Percentiles rank a stretch among this genome's conserved stretches.
Evolutionary conservation across 164 flowering plant genomes (phyloP).

Genomic region (Piper longum): DNA sequence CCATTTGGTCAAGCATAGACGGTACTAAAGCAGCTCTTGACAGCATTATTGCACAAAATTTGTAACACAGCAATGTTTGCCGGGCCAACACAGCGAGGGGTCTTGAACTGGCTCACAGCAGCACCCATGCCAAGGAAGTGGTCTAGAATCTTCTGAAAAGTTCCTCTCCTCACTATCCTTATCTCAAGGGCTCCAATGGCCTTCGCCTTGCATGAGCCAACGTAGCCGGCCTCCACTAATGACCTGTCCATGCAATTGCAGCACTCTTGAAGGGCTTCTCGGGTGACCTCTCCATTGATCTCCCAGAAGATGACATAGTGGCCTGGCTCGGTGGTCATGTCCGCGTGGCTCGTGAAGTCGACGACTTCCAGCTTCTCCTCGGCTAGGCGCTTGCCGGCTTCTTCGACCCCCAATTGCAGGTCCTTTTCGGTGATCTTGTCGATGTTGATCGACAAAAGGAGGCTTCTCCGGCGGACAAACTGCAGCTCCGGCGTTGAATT

Average conservation of each 20-base stretch:
- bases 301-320: conserved; percentile 89
- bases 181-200: conserved; percentile 76
- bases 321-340: conserved; percentile 51
- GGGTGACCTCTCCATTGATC: conserved; percentile 38
- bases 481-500: conserved; percentile 77
- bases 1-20: conserved; percentile 18
- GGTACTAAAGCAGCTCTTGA: conserved; percentile 47
- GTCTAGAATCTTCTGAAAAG: conserved; percentile 59
- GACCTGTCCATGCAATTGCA: conserved; percentile 64
- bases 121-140: conserved; percentile 49
- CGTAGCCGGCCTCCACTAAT: conserved; percentile 69
- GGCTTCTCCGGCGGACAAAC: conserved; percentile 64
- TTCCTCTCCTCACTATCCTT: conserved; percentile 47
- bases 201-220: conserved; percentile 49
- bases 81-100: conserved; percentile 59
- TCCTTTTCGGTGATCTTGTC: conserved; percentile 99
- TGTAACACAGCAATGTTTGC: conserved; percentile 35
- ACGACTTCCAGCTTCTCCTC: conserved; percentile 51
- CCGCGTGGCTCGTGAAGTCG: conserved; percentile 69
- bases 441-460: conserved; percentile 65
- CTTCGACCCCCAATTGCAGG: conserved; percentile 63
- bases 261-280: conserved; percentile 43
- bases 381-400: conserved; percentile 34
- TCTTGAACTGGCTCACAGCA: conserved; percentile 76
- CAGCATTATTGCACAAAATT: conserved; percentile 46